Evolutionary conservation across 148 eudicot species (phyloP).

Genomic region (Rhododendron simsii): DNA sequence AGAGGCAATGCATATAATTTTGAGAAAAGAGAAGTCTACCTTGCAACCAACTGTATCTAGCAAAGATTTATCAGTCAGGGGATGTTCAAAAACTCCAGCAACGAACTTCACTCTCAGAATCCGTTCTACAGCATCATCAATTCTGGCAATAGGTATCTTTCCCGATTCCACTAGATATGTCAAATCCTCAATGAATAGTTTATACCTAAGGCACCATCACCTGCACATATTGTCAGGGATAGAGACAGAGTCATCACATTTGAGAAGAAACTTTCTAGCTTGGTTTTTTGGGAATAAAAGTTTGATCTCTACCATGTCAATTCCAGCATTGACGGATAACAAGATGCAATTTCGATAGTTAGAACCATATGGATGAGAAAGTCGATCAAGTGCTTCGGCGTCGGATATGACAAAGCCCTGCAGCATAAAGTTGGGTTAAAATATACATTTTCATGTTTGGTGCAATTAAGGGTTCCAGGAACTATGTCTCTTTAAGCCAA

Average conservation of each 20-base stretch:
- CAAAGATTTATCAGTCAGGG: slow-evolving; percentile 66
- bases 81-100: slow-evolving; percentile 83
- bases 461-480: not conserved
- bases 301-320: slow-evolving; percentile 72
- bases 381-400: slow-evolving; percentile 84
- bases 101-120: slow-evolving; percentile 87
- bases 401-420: slow-evolving; percentile 93
- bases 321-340: slow-evolving; percentile 67
- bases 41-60: slow-evolving; percentile 79
- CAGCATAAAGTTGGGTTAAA: slow-evolving; percentile 7
- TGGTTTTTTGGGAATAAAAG: not conserved
- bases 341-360: slow-evolving; percentile 55
- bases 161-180: slow-evolving; percentile 65
- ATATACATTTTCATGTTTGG: not conserved
- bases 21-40: slow-evolving; percentile 31
- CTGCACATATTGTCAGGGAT: slow-evolving; percentile 28
- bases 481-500: not conserved
- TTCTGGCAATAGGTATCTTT: slow-evolving; percentile 67
- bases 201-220: slow-evolving; percentile 80
- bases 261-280: not conserved
- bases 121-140: slow-evolving; percentile 90
- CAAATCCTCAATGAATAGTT: slow-evolving; percentile 60
- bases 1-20: not conserved
- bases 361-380: slow-evolving; percentile 56
- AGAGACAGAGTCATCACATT: not conserved